Conservation (phyloP, 1,284 basidiomycete genomes). For the Cutaneotrichosporon sp. region DNA sequence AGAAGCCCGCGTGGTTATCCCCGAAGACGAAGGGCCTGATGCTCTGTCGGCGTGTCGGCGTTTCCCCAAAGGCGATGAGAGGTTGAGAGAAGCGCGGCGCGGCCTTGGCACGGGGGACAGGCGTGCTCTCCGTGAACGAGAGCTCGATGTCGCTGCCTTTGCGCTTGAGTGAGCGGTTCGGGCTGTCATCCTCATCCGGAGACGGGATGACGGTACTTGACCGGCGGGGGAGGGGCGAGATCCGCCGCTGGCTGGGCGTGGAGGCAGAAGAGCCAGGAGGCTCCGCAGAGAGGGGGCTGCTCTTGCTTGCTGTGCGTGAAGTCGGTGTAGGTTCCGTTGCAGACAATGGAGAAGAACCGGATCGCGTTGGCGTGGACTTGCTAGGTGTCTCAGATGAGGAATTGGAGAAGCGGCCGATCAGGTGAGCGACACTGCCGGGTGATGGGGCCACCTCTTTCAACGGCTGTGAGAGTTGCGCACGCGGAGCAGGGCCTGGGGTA, state of each 20-base stretch:
- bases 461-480: conserved; percentile 7
- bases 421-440: conserved; percentile 7
- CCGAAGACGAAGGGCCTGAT: conserved; percentile 16
- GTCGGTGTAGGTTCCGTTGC: neutral
- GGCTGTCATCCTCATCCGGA: neutral
- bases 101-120: neutral
- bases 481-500: conserved; percentile 2
- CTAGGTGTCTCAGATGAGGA: neutral
- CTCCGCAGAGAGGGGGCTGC: neutral
- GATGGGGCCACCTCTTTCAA: conserved; percentile 10
- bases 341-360: neutral
- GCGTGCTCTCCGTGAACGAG: neutral
- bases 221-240: conserved; percentile 20
- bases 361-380: neutral
- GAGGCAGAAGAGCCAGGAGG: neutral
- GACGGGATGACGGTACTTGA: neutral
- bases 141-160: conserved; percentile 18
- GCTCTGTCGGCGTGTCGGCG: conserved; percentile 8
- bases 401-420: conserved; percentile 16
- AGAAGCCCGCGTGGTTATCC: conserved; percentile 1
- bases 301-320: neutral
- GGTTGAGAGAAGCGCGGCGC: conserved; percentile 20
- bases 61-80: conserved; percentile 25
- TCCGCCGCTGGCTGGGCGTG: conserved; percentile 10
- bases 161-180: conserved; percentile 18